These are phyloP conservation scores for Saitoella complicata DNA, from an alignment of 805 yeast species.

Conservation along the genomic window DNA sequence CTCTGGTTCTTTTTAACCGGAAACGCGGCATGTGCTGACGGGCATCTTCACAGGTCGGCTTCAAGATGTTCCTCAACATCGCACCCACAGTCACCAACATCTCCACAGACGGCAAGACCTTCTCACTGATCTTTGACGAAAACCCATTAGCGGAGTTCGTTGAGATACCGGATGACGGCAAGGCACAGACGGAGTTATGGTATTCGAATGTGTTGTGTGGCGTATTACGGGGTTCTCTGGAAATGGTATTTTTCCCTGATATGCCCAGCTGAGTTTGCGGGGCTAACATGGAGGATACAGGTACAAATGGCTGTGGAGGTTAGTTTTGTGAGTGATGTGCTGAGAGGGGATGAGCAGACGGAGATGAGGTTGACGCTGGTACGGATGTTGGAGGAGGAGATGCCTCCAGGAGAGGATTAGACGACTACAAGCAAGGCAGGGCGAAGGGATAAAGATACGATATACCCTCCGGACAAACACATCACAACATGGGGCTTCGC, in stretches of 20 bases:
- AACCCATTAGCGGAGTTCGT: slow-evolving; percentile 93
- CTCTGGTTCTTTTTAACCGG: background rate
- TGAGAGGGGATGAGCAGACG: slow-evolving; percentile 70
- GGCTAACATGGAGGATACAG: slow-evolving; percentile 5
- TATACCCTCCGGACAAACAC: too few relatives aligned
- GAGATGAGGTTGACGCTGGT: slow-evolving; percentile 61
- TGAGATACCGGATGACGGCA: slow-evolving; percentile 72
- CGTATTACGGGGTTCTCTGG: slow-evolving; percentile 76
- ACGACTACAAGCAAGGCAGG: background rate
- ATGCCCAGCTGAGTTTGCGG: background rate
- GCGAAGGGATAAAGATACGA: background rate
- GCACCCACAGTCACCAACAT: slow-evolving; percentile 62
- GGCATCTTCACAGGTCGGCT: slow-evolving; percentile 37
- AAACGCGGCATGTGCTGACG: background rate
- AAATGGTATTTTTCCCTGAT: slow-evolving; percentile 33
- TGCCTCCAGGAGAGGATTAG: slow-evolving; percentile 90
- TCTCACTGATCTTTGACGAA: slow-evolving; percentile 56
- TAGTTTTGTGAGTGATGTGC: slow-evolving; percentile 56
- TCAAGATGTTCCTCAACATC: slow-evolving; percentile 73
- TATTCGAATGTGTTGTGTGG: slow-evolving; percentile 84
- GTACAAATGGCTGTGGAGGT: slow-evolving; percentile 86
- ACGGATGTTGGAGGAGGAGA: slow-evolving; percentile 72
- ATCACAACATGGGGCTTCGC: too few relatives aligned
- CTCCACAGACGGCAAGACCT: slow-evolving; percentile 59
- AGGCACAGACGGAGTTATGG: slow-evolving; percentile 63